Evolutionary conservation across 805 yeast genomes (phyloP).

Genomic region (Wickerhamomyces alni): DNA sequence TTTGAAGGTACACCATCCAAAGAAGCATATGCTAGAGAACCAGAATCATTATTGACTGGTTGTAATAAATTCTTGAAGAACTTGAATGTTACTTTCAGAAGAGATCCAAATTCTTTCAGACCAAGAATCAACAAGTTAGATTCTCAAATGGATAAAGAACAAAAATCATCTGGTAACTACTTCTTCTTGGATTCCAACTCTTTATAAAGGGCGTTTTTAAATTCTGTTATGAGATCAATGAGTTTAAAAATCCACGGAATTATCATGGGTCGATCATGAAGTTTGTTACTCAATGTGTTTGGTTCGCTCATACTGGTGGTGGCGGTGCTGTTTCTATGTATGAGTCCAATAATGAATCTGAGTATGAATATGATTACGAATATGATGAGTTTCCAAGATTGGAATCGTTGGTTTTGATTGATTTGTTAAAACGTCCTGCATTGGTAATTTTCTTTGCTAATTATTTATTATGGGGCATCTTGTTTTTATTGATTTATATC

Average conservation of each 20-base stretch:
- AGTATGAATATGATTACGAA: not conserved
- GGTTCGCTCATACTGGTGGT: not conserved
- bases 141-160: constrained; percentile 99
- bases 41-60: constrained; percentile 93
- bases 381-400: not conserved
- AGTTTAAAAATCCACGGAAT: not conserved
- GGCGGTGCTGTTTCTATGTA: too few species aligned
- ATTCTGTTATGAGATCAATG: not conserved
- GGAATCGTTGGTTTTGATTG: not conserved
- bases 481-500: constrained; percentile 13
- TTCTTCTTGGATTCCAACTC: constrained; percentile 82
- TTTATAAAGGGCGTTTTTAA: constrained; percentile 25
- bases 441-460: constrained; percentile 10
- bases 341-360: not conserved
- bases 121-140: constrained; percentile 98
- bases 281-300: not conserved
- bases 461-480: constrained; percentile 16
- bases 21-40: constrained; percentile 78
- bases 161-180: constrained; percentile 85
- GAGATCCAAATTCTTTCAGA: constrained; percentile 97
- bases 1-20: constrained; percentile 93
- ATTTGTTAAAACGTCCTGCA: constrained; percentile 3
- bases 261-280: not conserved
- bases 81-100: constrained; percentile 95
- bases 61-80: constrained; percentile 96